These are phyloP conservation scores for Andrographis paniculata DNA, from an alignment of 305 asterid genomes.

Conservation along the genomic window DNA sequence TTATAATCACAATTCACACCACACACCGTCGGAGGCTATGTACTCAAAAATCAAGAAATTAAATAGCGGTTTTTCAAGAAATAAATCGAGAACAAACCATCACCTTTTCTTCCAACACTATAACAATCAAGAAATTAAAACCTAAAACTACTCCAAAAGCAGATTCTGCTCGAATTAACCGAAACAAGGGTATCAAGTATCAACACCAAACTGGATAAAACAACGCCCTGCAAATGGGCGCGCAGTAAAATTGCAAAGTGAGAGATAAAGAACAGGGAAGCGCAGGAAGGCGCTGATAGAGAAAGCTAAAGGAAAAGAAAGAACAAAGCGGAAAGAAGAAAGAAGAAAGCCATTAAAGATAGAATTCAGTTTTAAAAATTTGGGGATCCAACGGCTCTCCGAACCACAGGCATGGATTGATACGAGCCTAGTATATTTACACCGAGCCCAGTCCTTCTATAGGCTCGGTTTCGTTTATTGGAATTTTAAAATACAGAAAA, in stretches of 20 bases:
- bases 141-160: too few relatives aligned
- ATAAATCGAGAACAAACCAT: slow-evolving; percentile 6
- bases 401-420: slow-evolving; percentile 20
- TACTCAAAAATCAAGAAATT: slow-evolving; percentile 20
- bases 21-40: neutral
- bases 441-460: neutral
- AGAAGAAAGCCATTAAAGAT: slow-evolving; percentile 7
- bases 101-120: too few relatives aligned
- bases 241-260: neutral
- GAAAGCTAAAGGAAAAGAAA: slow-evolving; percentile 20
- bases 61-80: slow-evolving; percentile 13
- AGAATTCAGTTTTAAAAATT: slow-evolving; percentile 16
- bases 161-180: neutral
- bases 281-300: slow-evolving; percentile 15
- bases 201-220: too few relatives aligned
- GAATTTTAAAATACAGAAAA: too few relatives aligned
- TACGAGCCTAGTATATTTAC: neutral
- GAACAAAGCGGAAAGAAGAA: slow-evolving; percentile 5
- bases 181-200: slow-evolving; percentile 2
- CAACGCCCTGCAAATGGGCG: too few relatives aligned
- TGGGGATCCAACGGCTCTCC: slow-evolving; percentile 53
- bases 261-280: slow-evolving; percentile 17
- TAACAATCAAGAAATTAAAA: too few relatives aligned
- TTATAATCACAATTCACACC: too few relatives aligned
- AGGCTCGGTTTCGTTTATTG: too few relatives aligned